phyloP scores from a whole-genome alignment of 495 filamentous ascomycete genomes.

The Echria macrotheca region DNA sequence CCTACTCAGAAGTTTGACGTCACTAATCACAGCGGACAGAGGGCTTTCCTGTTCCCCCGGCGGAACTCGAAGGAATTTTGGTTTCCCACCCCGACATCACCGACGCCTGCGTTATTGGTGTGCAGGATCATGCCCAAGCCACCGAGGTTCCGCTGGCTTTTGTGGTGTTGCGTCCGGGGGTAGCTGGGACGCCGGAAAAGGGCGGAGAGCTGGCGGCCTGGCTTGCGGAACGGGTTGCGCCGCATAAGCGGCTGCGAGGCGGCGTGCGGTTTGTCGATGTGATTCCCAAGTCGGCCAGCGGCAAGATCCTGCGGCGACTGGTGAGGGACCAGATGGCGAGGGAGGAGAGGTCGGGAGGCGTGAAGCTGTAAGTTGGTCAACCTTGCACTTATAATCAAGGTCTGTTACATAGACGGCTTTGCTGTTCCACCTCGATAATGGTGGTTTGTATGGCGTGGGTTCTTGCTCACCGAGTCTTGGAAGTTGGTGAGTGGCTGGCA shows the following conservation, averaged over 20 bases:
- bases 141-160: constrained; percentile 84
- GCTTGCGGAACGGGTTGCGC: constrained; percentile 48
- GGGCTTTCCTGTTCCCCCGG: constrained; percentile 83
- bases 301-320: constrained; percentile 81
- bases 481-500: no score
- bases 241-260: constrained; percentile 56
- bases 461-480: no score
- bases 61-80: constrained; percentile 80
- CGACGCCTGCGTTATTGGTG: constrained; percentile 79
- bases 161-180: constrained; percentile 58
- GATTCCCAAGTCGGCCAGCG: constrained; percentile 79
- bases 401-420: no score
- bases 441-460: no score
- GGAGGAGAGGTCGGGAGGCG: constrained; percentile 29
- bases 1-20: no score
- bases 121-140: constrained; percentile 63
- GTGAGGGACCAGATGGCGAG: constrained; percentile 38
- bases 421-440: no score
- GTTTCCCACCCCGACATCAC: constrained; percentile 64
- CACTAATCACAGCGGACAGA: constrained; percentile 39
- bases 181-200: constrained; percentile 41
- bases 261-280: constrained; percentile 76
- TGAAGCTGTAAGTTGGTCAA: constrained; percentile 31
- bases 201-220: constrained; percentile 59
- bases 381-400: no score